Base-by-base conservation (phyloP, 2,329 filamentous ascomycete species). In the Ilyonectria destructans region DNA sequence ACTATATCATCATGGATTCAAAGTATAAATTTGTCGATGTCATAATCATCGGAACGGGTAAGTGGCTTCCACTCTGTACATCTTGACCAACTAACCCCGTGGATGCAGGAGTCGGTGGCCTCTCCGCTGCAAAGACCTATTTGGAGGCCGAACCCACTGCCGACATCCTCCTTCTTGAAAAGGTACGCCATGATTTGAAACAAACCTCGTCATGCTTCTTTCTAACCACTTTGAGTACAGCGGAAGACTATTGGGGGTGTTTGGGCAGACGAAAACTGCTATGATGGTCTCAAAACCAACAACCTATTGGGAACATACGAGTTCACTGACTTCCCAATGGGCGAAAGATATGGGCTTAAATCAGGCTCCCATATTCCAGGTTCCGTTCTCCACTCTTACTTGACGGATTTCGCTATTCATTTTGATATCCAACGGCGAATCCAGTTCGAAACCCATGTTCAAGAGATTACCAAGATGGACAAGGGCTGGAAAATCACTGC, bases 211-310 rank as follows among this genome's bases (percentile, higher is more conserved):
- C 3, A 8, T n/a, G 6, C 5, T 15, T 5, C 17, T 13, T 40
- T 13, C 12, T 15, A 5, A 40, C 13, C 2, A 40, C 6, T 8
- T 33, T 33, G 12, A 33, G 3, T 33, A n/a, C 6, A 43, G 40
- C 40, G 40, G 8, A 43, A 43, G n/a, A 43, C 40, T 8, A 43
- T 43, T 1, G 40, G 40, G 8, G 40, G 40, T 19, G 40, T 43
- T 43, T 43, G 40, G 40, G 40, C 40, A 43, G 40, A 43, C n/a
- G 40, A 43, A 43, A 43, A 43, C 17, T 43, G 40, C 40, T 43
- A 43, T 7, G 40, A 43, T 17, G 40, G 40, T 4, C 40, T 43
- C 15, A 43, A 43, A 8, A 43, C 40, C n/a, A 43, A 43, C 40
- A 43, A 43, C 15, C 40, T 43, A 3, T 1, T 43, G 40, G 40